Conservation (phyloP, 2,329 filamentous ascomycete species). For the Fulvia fulva region DNA sequence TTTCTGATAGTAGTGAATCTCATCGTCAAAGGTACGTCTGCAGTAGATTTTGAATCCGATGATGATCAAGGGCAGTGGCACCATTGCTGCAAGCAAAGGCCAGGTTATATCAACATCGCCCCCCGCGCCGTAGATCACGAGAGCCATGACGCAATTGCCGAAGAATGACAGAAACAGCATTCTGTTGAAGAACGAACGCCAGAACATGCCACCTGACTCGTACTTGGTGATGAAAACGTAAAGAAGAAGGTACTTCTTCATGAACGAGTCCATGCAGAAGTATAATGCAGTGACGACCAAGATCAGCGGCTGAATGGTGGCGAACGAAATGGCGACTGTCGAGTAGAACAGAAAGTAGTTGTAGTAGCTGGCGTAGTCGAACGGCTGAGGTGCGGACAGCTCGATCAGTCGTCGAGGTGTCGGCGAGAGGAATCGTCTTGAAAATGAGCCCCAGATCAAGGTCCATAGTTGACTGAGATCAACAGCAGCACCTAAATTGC, state of each 20-base stretch:
- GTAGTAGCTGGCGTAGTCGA: conserved; percentile 96
- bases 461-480: conserved; percentile 88
- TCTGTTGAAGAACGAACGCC: conserved; percentile 90
- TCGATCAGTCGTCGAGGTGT: conserved; percentile 90
- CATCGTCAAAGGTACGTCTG: conserved; percentile 67
- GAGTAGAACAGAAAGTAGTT: conserved; percentile 96
- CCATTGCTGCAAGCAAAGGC: conserved; percentile 61
- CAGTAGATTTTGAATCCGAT: conserved; percentile 86
- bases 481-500: conserved; percentile 87
- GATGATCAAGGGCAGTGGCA: conserved; percentile 72
- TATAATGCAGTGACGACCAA: conserved; percentile 84
- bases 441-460: conserved; percentile 77
- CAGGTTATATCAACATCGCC: conserved; percentile 37
- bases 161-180: conserved; percentile 77
- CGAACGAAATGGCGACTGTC: conserved; percentile 82
- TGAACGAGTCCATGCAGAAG: conserved; percentile 77
- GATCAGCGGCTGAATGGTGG: conserved; percentile 79
- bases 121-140: conserved; percentile 60
- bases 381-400: conserved; percentile 83
- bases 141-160: conserved; percentile 71
- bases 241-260: conserved; percentile 93
- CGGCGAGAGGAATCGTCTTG: conserved; percentile 77
- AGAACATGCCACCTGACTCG: conserved; percentile 89
- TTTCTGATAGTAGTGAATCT: conserved; percentile 76
- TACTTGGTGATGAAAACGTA: conserved; percentile 95